These are phyloP conservation scores for Torulaspora indica DNA, from an alignment of 805 yeast species.

Conservation along the genomic window DNA sequence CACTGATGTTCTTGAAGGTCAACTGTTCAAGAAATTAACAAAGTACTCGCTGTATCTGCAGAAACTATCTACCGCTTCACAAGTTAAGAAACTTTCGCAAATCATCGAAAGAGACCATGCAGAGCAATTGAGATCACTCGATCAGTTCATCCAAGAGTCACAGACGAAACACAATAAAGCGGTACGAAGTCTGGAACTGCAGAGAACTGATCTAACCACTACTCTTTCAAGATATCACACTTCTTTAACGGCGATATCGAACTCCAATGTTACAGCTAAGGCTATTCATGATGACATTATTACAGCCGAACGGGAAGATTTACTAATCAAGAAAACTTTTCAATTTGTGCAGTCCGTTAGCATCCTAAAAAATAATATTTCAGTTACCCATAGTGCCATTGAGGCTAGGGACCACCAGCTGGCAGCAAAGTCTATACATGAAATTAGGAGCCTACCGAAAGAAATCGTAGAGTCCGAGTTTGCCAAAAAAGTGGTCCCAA, in stretches of 20 bases:
- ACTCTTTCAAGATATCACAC: slow-evolving; percentile 54
- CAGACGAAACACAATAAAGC: slow-evolving; percentile 25
- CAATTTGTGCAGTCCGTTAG: slow-evolving; percentile 63
- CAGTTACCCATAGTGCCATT: slow-evolving; percentile 63
- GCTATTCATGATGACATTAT: slow-evolving; percentile 66
- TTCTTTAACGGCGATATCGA: slow-evolving; percentile 48
- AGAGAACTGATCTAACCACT: slow-evolving; percentile 58
- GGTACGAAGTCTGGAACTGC: slow-evolving; percentile 49
- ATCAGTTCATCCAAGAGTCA: slow-evolving; percentile 21
- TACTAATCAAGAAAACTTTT: slow-evolving; percentile 56
- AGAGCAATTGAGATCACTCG: slow-evolving; percentile 17
- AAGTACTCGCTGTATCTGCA: slow-evolving; percentile 27
- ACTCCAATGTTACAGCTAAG: slow-evolving; percentile 61
- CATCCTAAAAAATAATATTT: slow-evolving; percentile 58
- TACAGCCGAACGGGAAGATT: slow-evolving; percentile 63
- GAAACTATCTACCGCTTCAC: slow-evolving; percentile 31
- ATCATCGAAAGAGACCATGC: slow-evolving; percentile 22
- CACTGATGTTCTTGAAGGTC: slow-evolving; percentile 21
- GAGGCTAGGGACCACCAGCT: slow-evolving; percentile 57
- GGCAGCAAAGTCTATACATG: slow-evolving; percentile 67
- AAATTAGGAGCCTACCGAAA: slow-evolving; percentile 50
- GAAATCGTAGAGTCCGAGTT: slow-evolving; percentile 57
- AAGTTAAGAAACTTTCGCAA: slow-evolving; percentile 26
- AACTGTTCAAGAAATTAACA: slow-evolving; percentile 27
- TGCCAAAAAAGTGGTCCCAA: slow-evolving; percentile 79